Percentiles rank a stretch among this genome's conserved stretches.
phyloP scores from a whole-genome alignment of 495 filamentous ascomycete genomes.

The Trichoderma reesei region DNA sequence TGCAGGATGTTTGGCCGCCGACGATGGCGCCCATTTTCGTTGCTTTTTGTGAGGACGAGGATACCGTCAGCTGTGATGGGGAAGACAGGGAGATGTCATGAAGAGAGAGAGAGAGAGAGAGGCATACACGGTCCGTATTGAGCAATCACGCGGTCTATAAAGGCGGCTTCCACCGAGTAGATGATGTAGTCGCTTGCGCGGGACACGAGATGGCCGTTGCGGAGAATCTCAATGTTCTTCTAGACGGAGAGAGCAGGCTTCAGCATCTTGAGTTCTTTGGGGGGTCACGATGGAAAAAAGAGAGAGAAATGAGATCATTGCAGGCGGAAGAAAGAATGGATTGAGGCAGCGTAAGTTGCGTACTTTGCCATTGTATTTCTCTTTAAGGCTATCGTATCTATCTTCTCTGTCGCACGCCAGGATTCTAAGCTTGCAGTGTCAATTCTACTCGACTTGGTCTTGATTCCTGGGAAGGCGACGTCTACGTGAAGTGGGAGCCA shows the following conservation, averaged over 20 bases:
- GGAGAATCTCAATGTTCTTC: constrained; percentile 66
- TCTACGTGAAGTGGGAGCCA: constrained; percentile 8
- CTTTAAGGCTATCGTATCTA: constrained; percentile 62
- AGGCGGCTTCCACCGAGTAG: constrained; percentile 92
- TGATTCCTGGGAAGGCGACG: background rate
- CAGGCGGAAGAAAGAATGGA: background rate
- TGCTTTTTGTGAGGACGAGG: constrained; percentile 45
- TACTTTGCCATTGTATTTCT: constrained; percentile 69
- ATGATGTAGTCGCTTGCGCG: constrained; percentile 93
- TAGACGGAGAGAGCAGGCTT: constrained; percentile 38
- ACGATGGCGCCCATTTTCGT: constrained; percentile 91
- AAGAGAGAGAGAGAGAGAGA: constrained; percentile 14
- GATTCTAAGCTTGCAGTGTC: constrained; percentile 46
- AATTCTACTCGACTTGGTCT: constrained; percentile 6
- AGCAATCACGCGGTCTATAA: constrained; percentile 74
- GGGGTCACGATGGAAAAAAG: background rate
- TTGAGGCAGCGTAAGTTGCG: constrained; percentile 12
- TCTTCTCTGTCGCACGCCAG: constrained; percentile 89
- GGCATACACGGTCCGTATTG: constrained; percentile 82
- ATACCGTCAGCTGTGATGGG: constrained; percentile 14
- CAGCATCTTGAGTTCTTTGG: constrained; percentile 39
- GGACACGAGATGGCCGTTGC: constrained; percentile 91
- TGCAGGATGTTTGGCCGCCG: constrained; percentile 96
- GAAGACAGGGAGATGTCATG: background rate
- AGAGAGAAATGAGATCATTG: constrained; percentile 12